Evolutionary conservation across 108 stramenopile genomes (phyloP), one percentile per base, ranked within the genome.

Genomic region (Ochromonas danica): DNA sequence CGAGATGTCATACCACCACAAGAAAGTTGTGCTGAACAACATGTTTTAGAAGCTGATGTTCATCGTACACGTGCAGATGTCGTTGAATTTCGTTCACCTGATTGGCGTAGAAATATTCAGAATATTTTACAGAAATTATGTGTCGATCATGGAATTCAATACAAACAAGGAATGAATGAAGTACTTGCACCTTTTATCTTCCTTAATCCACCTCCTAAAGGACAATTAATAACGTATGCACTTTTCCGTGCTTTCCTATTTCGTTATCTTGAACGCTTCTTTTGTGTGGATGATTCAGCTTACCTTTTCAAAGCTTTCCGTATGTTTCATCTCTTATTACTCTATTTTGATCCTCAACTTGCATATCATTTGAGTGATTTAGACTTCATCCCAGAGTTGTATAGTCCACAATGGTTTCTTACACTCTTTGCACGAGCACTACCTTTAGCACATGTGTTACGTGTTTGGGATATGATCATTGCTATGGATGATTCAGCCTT

Each of bases 121-220:
- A 27, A 3, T 6, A 75, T 75, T 36, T 33, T 75, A 14, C 72
- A 75, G 25, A 42, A 17, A 36, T 75, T 75, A 6, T 75, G 72
- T 60, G 25, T 75, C 27, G 28, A 17, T 10, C 72, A 75, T 33
- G 31, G 38, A 10, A 75, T 75, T 60, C 72, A 75, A 41, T 75
- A 75, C 25, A 75, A 75, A 36, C 72, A 75, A 75, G 72, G 72
- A 27, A 75, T 75, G 72, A 75, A 75, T 36, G 72, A 75, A 25
- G 72, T 75, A 57, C 31, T 67, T 22, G 72, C 72, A 14, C 72
- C 72, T 27, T 75, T 75, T 33, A 28, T 75, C 10, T 75, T 41
- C 51, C 3, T 75, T 27, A 3, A 25, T 33, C 72, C 72, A 30
- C 31, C 25, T 6, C 3, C 25, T 6, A 33, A 39, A 28, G 31